phyloP scores from a whole-genome alignment of 2,329 filamentous ascomycete species.

The Arachnopeziza araneosa region DNA sequence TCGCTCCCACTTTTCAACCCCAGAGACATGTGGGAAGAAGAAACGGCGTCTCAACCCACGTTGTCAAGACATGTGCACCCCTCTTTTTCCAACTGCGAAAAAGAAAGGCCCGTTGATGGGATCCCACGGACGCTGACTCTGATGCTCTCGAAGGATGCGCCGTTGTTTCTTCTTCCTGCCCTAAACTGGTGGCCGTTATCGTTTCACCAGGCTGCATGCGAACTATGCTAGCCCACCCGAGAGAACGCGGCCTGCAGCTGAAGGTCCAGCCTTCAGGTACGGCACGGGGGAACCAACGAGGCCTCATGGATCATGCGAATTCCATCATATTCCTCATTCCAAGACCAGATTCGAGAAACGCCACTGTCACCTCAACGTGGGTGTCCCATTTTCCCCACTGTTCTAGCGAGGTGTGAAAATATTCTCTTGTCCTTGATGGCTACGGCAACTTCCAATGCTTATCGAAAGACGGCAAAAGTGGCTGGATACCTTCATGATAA shows the following conservation, averaged over 20 bases:
- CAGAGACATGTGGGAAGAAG: neutral
- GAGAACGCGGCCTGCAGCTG: neutral
- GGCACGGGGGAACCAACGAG: neutral
- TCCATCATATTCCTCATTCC: neutral
- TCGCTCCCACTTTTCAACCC: neutral
- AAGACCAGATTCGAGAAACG: neutral
- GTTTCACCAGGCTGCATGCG: neutral
- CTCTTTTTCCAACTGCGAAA: neutral
- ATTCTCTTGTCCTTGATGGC: neutral
- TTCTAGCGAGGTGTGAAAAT: neutral
- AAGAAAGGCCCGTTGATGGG: neutral
- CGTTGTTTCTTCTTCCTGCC: neutral
- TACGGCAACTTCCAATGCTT: neutral
- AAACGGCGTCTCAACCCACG: neutral
- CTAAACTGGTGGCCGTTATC: neutral
- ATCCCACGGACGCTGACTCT: neutral
- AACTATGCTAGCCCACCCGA: neutral
- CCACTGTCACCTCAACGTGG: neutral
- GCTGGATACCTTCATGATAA: neutral
- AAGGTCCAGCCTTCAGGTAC: neutral
- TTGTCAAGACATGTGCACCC: too few relatives aligned
- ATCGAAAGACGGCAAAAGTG: neutral
- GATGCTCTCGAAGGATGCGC: neutral
- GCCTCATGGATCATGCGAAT: neutral
- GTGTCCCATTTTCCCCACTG: neutral